phyloP scores from a whole-genome alignment of 768 basidiomycete species.

The Termitomyces eurrhizus region DNA sequence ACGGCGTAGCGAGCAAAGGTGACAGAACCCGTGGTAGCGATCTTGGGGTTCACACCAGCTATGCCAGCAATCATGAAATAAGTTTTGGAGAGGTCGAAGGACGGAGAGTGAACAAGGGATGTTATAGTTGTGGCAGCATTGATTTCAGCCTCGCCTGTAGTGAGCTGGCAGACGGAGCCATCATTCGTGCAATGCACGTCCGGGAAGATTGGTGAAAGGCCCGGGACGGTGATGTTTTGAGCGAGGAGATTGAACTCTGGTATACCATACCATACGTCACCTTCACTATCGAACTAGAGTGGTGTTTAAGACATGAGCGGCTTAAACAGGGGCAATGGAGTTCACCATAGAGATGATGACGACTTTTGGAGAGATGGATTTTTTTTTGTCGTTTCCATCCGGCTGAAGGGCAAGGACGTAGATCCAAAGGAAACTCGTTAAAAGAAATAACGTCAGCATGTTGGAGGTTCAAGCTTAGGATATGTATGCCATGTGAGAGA shows the following conservation, averaged over 20 bases:
- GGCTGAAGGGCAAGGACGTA: background rate
- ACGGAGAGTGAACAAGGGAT: constrained; percentile 8
- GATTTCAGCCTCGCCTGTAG: constrained; percentile 11
- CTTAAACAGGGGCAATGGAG: background rate
- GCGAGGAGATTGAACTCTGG: constrained; percentile 11
- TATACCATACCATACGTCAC: constrained; percentile 9
- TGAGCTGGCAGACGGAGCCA: constrained; percentile 8
- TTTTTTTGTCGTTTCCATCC: background rate
- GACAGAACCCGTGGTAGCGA: constrained; percentile 11
- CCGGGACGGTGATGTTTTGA: constrained; percentile 9
- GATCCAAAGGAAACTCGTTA: constrained; percentile 8
- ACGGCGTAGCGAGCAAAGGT: constrained; percentile 14
- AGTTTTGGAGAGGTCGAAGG: constrained; percentile 9
- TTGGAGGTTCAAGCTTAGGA: background rate
- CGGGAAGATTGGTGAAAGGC: constrained; percentile 8
- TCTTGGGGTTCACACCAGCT: constrained; percentile 11
- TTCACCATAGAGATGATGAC: constrained; percentile 15
- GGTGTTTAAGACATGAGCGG: background rate
- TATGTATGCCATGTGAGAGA: too few relatives aligned
- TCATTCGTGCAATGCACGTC: constrained; percentile 8
- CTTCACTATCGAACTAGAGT: constrained; percentile 10
- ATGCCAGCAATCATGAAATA: constrained; percentile 14
- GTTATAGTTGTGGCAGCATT: constrained; percentile 12
- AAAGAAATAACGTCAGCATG: constrained; percentile 7
- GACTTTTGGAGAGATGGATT: constrained; percentile 7